Percentiles rank a stretch among this genome's conserved stretches.
phyloP scores from a whole-genome alignment of 2,329 filamentous ascomycete genomes.

The Claviceps africana region DNA sequence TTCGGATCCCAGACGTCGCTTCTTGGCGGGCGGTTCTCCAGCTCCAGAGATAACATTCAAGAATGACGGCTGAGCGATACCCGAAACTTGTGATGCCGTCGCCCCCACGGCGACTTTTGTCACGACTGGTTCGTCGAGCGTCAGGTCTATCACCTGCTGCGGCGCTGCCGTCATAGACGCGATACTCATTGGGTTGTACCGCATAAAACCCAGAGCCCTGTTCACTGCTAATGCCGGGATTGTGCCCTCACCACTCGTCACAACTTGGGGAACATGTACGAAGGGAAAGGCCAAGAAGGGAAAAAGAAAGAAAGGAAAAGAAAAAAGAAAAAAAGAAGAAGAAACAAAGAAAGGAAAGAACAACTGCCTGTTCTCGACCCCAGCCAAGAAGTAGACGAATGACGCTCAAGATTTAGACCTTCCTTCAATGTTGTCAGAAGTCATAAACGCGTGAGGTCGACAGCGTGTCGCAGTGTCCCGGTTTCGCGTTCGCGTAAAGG shows the following conservation, averaged over 20 bases:
- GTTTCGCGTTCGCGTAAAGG: background rate
- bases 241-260: background rate
- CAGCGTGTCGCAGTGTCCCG: background rate
- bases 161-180: slow-evolving; percentile 14
- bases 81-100: background rate
- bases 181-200: slow-evolving; percentile 13
- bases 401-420: background rate
- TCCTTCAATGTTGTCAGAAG: background rate
- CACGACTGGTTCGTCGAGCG: slow-evolving; percentile 5
- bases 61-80: background rate
- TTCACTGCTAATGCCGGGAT: background rate
- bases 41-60: background rate
- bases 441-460: background rate
- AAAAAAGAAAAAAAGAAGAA: background rate
- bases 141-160: slow-evolving; percentile 18
- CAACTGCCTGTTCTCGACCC: background rate
- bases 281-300: too few species aligned
- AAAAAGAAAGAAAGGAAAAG: background rate
- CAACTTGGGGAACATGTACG: background rate
- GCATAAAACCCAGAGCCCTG: background rate
- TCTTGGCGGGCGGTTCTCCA: slow-evolving; percentile 18
- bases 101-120: background rate
- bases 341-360: background rate
- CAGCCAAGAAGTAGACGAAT: background rate
- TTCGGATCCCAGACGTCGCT: slow-evolving; percentile 14